Conservation (phyloP, 1,284 basidiomycete genomes). For the Neolentinus lepideus region DNA sequence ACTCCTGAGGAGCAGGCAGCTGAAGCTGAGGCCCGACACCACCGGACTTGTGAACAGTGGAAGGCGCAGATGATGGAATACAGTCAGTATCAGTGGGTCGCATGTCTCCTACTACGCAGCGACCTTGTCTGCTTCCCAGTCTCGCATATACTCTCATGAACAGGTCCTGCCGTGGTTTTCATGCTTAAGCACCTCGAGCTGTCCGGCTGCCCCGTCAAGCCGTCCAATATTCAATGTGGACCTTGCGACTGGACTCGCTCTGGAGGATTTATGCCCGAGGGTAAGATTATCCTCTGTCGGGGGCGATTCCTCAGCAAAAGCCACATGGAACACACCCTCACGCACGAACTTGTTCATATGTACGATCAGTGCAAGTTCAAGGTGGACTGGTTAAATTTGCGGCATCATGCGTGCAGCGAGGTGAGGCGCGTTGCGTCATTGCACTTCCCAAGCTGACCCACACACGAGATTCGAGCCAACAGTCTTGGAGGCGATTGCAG, state of each 20-base stretch:
- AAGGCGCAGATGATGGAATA: slow-evolving; percentile 49
- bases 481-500: slow-evolving; percentile 91
- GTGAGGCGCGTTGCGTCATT: slow-evolving; percentile 36
- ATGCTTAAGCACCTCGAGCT: slow-evolving; percentile 83
- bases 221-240: slow-evolving; percentile 72
- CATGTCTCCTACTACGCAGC: slow-evolving; percentile 3
- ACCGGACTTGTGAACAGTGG: slow-evolving; percentile 47
- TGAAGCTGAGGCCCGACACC: slow-evolving; percentile 34
- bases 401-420: slow-evolving; percentile 95
- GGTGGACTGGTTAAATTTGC: slow-evolving; percentile 84
- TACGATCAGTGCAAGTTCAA: slow-evolving; percentile 94
- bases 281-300: slow-evolving; percentile 77
- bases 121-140: not conserved
- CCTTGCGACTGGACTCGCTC: slow-evolving; percentile 72
- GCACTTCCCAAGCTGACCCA: slow-evolving; percentile 1
- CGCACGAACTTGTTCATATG: slow-evolving; percentile 95
- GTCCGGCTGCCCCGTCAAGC: slow-evolving; percentile 59
- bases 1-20: slow-evolving; percentile 41
- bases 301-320: slow-evolving; percentile 75
- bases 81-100: slow-evolving; percentile 30
- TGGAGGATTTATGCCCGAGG: slow-evolving; percentile 82
- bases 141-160: slow-evolving; percentile 3
- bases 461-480: slow-evolving; percentile 82
- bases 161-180: slow-evolving; percentile 82
- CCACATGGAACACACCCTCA: slow-evolving; percentile 90